A percentile compares a stretch with the other conserved stretches of the same genome.
These are phyloP conservation scores for Linnemannia schmuckeri DNA, from an alignment of 192 early-diverging fungal species.

Conservation along the genomic window DNA sequence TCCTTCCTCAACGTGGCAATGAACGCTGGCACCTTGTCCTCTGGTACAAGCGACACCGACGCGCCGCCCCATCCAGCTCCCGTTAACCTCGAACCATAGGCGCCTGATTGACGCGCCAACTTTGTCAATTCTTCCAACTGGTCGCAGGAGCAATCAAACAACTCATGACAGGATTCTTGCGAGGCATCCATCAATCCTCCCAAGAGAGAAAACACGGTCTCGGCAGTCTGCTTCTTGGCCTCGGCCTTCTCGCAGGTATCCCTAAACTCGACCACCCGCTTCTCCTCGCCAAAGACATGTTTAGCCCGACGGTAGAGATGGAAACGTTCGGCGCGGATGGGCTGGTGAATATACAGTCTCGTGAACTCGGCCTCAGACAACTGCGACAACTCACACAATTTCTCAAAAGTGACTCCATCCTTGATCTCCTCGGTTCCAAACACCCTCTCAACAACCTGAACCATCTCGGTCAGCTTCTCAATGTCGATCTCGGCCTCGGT, in stretches of 20 bases:
- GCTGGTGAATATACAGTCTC: constrained; percentile 62
- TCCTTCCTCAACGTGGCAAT: constrained; percentile 73
- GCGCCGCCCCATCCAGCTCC: constrained; percentile 94
- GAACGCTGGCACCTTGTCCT: constrained; percentile 70
- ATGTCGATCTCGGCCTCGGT: constrained; percentile 58
- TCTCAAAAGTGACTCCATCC: constrained; percentile 24
- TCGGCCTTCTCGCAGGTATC: constrained; percentile 65
- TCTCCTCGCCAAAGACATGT: constrained; percentile 87
- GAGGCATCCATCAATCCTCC: constrained; percentile 93
- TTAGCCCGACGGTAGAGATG: constrained; percentile 82
- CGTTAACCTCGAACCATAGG: constrained; percentile 87
- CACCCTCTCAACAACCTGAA: constrained; percentile 47
- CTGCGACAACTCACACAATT: constrained; percentile 56
- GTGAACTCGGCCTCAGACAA: constrained; percentile 58
- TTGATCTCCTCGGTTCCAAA: constrained; percentile 52
- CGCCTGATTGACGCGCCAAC: constrained; percentile 75
- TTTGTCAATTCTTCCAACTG: constrained; percentile 86
- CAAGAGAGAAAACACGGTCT: constrained; percentile 61
- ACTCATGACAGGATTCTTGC: constrained; percentile 83
- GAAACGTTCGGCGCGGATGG: constrained; percentile 75
- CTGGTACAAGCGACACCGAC: constrained; percentile 48
- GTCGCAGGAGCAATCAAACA: constrained; percentile 87
- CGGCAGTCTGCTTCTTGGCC: constrained; percentile 22
- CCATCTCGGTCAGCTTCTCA: constrained; percentile 58
- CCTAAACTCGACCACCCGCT: constrained; percentile 81